Evolutionary conservation across 2,329 filamentous ascomycete genomes (phyloP), one percentile per base, ranked within the genome.

Genomic region (Orbilia brochopaga): DNA sequence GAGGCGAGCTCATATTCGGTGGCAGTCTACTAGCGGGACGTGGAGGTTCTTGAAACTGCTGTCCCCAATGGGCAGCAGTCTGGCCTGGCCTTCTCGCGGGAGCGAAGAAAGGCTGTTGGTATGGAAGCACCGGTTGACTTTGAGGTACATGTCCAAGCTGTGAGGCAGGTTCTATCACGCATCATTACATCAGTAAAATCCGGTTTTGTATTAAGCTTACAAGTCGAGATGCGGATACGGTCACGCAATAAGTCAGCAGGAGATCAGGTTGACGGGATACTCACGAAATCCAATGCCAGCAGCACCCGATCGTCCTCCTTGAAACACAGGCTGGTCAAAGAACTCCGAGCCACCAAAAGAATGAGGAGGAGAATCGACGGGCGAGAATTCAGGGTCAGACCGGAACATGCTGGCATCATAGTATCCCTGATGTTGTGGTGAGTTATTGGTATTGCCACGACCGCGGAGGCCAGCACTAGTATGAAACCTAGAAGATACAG

Each of bases 351-450:
- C 27, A 15, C 19, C 44, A 27, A 51, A 11, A 10, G 46, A 15
- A 8, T 44, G 15, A 4, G 55, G 60, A 10, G 55, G 66, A 17
- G 59, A 24, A n/a, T 72, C 66, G 17, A 60, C 60, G 7, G 66
- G 60, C 8, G 40, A 19, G 52, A 72, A 72, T 19, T 72, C 66
- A 5, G 42, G 15, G 50, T 65, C 56, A 32, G 37, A n/a, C 46
- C 53, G 55, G 42, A 72, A 72, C 60, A 56, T 57, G 15, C 55
- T 65, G 19, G 52, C 40, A 40, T 57, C 60, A 17, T 60, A 72
- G 19, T 51, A 61, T 35, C 60, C 56, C 35, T 42, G 56, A 7
- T 30, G 55, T 48, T 40, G 46, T 37, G 1, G 5, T 8, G 27
- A 8, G 4, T 32, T 3, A 32, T 32, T 32, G 27, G 8, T 32